Conservation (phyloP, 371 early-diverging fungal species). For the Rhizomucor pusillus region DNA sequence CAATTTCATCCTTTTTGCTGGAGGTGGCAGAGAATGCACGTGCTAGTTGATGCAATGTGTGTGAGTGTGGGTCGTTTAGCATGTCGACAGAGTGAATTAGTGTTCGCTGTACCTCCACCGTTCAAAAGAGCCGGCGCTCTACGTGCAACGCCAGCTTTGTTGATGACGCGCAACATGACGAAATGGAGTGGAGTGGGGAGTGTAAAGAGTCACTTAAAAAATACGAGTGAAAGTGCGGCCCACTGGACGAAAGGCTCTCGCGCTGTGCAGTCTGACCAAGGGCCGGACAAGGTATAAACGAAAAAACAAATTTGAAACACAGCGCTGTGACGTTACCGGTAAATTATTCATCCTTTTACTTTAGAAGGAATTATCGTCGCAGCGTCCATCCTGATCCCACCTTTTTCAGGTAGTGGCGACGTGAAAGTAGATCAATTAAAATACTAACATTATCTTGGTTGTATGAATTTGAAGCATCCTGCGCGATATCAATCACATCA, state of each 20-base stretch:
- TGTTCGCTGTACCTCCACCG: conserved; percentile 28
- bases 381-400: conserved; percentile 29
- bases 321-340: no score
- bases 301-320: no score
- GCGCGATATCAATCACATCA: conserved; percentile 8
- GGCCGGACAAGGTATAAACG: no score
- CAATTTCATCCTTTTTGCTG: conserved; percentile 62
- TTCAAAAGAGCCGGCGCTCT: conserved; percentile 42
- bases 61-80: neutral
- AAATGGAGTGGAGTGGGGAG: conserved; percentile 16
- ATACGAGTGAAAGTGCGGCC: no score
- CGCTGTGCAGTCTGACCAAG: no score
- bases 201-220: neutral
- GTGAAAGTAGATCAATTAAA: conserved; percentile 21
- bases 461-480: conserved; percentile 5
- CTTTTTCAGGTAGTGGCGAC: conserved; percentile 25
- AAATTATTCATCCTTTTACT: no score
- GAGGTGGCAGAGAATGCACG: conserved; percentile 58
- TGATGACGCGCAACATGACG: conserved; percentile 53
- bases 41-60: conserved; percentile 16
- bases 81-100: neutral
- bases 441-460: conserved; percentile 8
- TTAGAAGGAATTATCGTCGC: conserved; percentile 6
- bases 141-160: conserved; percentile 46
- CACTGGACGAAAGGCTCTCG: no score